Conservation (phyloP, 2,329 filamentous ascomycete genomes). For the Penicillium italicum region DNA sequence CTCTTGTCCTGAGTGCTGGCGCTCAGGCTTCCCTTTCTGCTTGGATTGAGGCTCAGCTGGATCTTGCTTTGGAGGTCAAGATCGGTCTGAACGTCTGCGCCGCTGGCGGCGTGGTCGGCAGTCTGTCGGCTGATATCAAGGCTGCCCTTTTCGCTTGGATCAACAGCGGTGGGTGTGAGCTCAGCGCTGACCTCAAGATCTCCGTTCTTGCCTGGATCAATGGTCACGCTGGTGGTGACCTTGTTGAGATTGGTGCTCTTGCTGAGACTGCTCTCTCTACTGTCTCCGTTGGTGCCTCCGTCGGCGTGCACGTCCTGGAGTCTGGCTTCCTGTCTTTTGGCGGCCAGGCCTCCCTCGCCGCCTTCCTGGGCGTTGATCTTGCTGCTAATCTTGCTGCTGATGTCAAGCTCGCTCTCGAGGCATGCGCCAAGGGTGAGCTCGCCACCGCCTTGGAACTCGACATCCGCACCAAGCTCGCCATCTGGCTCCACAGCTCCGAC, state of each 20-base stretch:
- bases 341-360: conserved; percentile 30
- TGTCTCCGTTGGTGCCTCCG: conserved; percentile 34
- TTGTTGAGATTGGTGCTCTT: conserved; percentile 28
- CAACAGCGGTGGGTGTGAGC: conserved; percentile 24
- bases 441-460: conserved; percentile 29
- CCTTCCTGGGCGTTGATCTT: conserved; percentile 33
- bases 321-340: conserved; percentile 28
- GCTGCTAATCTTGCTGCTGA: conserved; percentile 27
- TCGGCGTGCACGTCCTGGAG: conserved; percentile 30
- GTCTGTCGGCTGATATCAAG: conserved; percentile 33
- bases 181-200: conserved; percentile 29
- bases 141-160: conserved; percentile 32
- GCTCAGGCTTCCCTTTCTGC: conserved; percentile 29
- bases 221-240: conserved; percentile 26
- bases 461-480: conserved; percentile 29
- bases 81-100: conserved; percentile 35
- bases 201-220: conserved; percentile 34
- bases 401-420: conserved; percentile 29
- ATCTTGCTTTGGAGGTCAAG: conserved; percentile 29
- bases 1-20: conserved; percentile 31
- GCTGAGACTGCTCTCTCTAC: conserved; percentile 28
- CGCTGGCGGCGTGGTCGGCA: conserved; percentile 31
- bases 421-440: conserved; percentile 29
- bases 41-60: conserved; percentile 26
- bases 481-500: conserved; percentile 32